Base-by-base conservation (phyloP, 345 rosid species). In the Camelina laxa region DNA sequence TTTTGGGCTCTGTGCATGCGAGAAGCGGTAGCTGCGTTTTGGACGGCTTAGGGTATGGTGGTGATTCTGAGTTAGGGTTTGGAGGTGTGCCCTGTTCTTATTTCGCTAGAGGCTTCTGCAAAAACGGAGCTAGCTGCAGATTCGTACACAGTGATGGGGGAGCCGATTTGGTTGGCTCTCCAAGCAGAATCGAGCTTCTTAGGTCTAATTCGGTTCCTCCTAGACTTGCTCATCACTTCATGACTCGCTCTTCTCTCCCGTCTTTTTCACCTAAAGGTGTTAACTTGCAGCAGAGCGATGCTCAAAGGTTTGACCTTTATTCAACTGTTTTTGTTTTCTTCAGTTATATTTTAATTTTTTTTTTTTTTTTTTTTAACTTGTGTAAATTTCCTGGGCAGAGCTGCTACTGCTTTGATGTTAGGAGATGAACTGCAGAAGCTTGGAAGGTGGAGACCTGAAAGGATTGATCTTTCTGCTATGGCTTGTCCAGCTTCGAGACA, bases 1-100 rank as follows among this genome's bases (percentile, higher is more conserved):
- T 90, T 50, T 72, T 81, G 70, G 67, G 71, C 59, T 71, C 88
- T 27, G 75, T 85, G 60, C 95, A 88, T 75, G 84, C 85, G 21
- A 80, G 94, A 80, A 90, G 97, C 69, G 86, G 87, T 82, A 88
- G 93, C 31, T 77, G 72, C 20, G 92, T 87, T 6, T 86, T 79
- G 47, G 97, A 89, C 69, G 85, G 82, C 73, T 79, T 86, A 79
- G 96, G 92, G 33, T 80, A 81, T 31, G 96, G 84, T 59, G 97
- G 84, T 59, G 97, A 93, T 33, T 80, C 86, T 9, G 81, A 72
- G 45, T 67, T 78, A 67, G 98, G 95, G 44, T 70, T 88, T 58
- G 98, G 96, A 7, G 92, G 93, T 92, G 88, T 90, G 39, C 97
- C 93, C 9, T 93, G 98, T 66, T 83, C 89, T 77, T 93, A 91